phyloP scores from a whole-genome alignment of 2,329 filamentous ascomycete species.

The Aureobasidium musti region DNA sequence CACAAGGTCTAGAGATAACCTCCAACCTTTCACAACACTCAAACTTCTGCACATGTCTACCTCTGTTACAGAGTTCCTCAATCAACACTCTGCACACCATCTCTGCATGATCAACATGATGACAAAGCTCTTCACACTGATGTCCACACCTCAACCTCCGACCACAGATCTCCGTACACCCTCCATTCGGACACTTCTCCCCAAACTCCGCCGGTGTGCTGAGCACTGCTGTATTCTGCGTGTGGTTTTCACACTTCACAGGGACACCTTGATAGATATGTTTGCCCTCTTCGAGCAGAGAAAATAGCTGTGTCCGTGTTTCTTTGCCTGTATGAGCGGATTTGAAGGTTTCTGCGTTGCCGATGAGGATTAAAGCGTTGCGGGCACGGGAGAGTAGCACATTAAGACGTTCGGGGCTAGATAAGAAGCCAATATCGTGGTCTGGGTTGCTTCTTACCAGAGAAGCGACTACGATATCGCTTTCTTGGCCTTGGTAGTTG shows the following conservation, averaged over 20 bases:
- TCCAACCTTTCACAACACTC: not conserved
- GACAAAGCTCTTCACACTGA: slow-evolving; percentile 61
- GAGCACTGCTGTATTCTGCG: slow-evolving; percentile 52
- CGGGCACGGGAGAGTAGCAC: slow-evolving; percentile 67
- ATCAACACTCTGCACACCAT: slow-evolving; percentile 50
- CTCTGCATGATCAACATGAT: slow-evolving; percentile 62
- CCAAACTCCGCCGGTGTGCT: slow-evolving; percentile 60
- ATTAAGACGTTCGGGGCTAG: slow-evolving; percentile 67
- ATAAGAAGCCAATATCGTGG: slow-evolving; percentile 64
- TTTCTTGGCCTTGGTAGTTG: slow-evolving; percentile 78
- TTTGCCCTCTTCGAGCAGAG: slow-evolving; percentile 33
- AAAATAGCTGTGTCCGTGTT: slow-evolving; percentile 34
- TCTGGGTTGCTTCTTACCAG: slow-evolving; percentile 68
- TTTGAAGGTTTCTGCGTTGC: slow-evolving; percentile 53
- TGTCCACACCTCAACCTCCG: slow-evolving; percentile 61
- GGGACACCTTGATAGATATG: slow-evolving; percentile 58
- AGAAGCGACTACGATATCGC: slow-evolving; percentile 68
- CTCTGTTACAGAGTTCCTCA: not conserved
- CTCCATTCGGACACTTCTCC: slow-evolving; percentile 65
- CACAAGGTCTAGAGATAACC: slow-evolving; percentile 2
- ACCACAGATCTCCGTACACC: slow-evolving; percentile 63
- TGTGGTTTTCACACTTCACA: slow-evolving; percentile 62
- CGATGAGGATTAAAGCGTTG: slow-evolving; percentile 71
- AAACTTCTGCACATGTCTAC: not conserved
- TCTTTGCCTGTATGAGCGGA: slow-evolving; percentile 31